These are phyloP conservation scores for Globisporangium yorkense DNA, from an alignment of 352 stramenopile genomes.

Conservation along the genomic window DNA sequence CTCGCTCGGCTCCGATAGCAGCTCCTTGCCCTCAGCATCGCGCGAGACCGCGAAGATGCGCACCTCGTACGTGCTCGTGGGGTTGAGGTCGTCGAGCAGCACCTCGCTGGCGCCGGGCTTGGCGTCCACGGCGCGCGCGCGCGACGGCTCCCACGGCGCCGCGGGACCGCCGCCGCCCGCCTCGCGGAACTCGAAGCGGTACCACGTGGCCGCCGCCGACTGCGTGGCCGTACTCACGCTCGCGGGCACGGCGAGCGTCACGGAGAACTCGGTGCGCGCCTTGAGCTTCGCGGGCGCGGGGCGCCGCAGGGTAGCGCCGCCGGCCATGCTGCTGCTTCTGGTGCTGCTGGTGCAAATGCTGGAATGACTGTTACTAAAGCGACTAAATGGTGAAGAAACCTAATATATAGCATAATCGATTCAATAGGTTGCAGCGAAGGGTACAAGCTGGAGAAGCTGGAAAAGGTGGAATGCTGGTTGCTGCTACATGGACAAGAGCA, in stretches of 20 bases:
- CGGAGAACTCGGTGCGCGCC: conserved; percentile 73
- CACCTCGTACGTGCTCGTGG: conserved; percentile 85
- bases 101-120: conserved; percentile 35
- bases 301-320: neutral
- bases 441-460: no score
- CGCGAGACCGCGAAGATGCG: conserved; percentile 61
- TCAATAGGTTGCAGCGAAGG: no score
- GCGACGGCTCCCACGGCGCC: conserved; percentile 4
- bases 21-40: conserved; percentile 25
- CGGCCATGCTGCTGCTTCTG: no score
- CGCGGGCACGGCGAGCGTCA: conserved; percentile 56
- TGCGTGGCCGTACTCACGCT: conserved; percentile 7
- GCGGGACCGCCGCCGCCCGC: conserved; percentile 31
- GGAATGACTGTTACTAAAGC: no score
- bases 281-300: conserved; percentile 68
- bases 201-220: conserved; percentile 21
- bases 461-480: no score
- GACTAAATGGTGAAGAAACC: no score
- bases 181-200: conserved; percentile 74
- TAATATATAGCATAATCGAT: no score
- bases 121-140: conserved; percentile 30
- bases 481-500: no score
- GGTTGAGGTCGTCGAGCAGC: conserved; percentile 81
- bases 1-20: conserved; percentile 57
- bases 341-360: no score